A percentile compares a stretch with the other conserved stretches of the same genome.
phyloP scores from a whole-genome alignment of 1,284 basidiomycete genomes.

The Calocybe gambosa region DNA sequence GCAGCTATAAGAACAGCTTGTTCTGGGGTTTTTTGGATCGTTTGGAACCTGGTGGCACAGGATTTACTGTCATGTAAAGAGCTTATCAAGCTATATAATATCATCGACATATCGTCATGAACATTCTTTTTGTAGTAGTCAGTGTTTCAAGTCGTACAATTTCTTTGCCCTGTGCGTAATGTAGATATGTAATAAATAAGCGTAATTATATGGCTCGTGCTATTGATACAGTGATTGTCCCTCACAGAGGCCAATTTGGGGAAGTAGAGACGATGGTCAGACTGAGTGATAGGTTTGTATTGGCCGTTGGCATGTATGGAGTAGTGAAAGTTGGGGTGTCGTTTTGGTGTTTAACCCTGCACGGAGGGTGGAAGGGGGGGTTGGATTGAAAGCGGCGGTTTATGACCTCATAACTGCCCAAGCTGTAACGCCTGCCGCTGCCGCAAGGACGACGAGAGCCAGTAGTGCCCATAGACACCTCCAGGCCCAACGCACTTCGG shows the following conservation, averaged over 20 bases:
- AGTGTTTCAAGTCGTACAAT: not conserved
- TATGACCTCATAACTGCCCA: conserved; percentile 15
- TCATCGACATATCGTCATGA: too few relatives aligned
- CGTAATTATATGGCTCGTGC: conserved; percentile 1
- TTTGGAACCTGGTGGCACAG: too few relatives aligned
- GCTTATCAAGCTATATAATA: too few relatives aligned
- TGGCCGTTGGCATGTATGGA: too few relatives aligned
- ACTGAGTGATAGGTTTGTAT: too few relatives aligned
- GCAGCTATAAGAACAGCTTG: too few relatives aligned
- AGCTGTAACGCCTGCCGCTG: conserved; percentile 14
- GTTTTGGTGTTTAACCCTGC: too few relatives aligned
- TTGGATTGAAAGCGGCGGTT: not conserved
- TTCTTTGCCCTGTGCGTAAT: not conserved
- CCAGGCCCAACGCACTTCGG: conserved; percentile 37
- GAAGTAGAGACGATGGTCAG: not conserved
- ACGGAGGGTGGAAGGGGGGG: not conserved
- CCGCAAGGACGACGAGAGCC: conserved; percentile 19
- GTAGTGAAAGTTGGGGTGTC: too few relatives aligned
- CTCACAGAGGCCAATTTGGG: conserved; percentile 4
- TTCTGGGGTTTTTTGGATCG: too few relatives aligned
- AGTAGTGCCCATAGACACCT: conserved; percentile 27
- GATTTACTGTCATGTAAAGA: too few relatives aligned
- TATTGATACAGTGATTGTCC: conserved; percentile 11
- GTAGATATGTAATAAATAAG: conserved; percentile 4
- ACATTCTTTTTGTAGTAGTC: too few relatives aligned